These are phyloP conservation scores for Diplosphaera chodatii DNA, from an alignment of 139 green algal species.

Conservation along the genomic window DNA sequence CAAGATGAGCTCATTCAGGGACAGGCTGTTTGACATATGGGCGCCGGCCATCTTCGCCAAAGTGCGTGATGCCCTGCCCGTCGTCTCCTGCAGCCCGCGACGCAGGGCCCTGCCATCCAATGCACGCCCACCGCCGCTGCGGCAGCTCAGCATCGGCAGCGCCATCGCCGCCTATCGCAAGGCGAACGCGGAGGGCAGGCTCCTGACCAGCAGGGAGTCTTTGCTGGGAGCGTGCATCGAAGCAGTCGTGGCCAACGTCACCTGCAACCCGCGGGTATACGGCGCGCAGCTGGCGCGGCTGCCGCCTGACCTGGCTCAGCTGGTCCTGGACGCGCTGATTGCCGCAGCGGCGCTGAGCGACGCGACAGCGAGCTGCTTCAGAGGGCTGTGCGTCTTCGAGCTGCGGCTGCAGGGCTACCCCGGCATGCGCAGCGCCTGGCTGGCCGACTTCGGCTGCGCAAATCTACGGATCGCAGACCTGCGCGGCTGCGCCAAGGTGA, in stretches of 20 bases:
- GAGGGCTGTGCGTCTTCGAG: slow-evolving; percentile 13
- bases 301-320: slow-evolving; percentile 29
- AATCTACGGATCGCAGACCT: slow-evolving; percentile 15
- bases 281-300: slow-evolving; percentile 2
- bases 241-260: neutral
- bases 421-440: slow-evolving; percentile 10
- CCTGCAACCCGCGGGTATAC: neutral
- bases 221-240: neutral
- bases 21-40: neutral
- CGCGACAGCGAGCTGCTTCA: slow-evolving; percentile 2
- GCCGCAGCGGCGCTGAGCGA: slow-evolving; percentile 4
- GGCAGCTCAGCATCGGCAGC: neutral
- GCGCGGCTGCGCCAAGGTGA: slow-evolving; percentile 14
- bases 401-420: slow-evolving; percentile 17
- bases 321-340: slow-evolving; percentile 27
- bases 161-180: neutral
- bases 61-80: neutral
- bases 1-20: neutral
- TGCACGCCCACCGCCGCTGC: too few relatives aligned
- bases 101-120: neutral
- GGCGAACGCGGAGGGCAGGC: neutral
- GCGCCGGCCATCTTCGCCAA: neutral
- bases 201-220: neutral
- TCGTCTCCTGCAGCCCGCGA: neutral
- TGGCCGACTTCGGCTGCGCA: slow-evolving; percentile 10